Evolutionary conservation across 352 stramenopile species (phyloP).

Genomic region (Nothophytophthora sp.): DNA sequence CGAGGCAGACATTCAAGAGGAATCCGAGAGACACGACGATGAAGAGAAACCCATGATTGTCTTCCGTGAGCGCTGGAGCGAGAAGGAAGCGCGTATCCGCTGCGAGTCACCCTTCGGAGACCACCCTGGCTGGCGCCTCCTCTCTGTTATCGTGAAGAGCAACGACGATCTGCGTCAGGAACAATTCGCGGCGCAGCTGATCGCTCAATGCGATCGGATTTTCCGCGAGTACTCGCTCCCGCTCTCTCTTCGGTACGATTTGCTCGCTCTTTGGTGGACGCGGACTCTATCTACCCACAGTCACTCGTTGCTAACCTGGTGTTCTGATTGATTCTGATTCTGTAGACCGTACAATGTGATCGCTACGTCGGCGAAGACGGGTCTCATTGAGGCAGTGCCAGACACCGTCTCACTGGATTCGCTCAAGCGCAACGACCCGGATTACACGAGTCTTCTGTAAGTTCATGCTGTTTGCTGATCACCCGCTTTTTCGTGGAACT

Average conservation of each 20-base stretch:
- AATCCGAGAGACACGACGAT: conserved; percentile 32
- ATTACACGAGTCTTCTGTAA: conserved; percentile 91
- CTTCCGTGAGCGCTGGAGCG: conserved; percentile 78
- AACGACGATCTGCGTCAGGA: conserved; percentile 99
- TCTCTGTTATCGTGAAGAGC: conserved; percentile 97
- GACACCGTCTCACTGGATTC: conserved; percentile 98
- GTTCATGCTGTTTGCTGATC: conserved; percentile 37
- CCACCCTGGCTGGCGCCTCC: conserved; percentile 64
- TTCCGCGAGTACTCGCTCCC: conserved; percentile 94
- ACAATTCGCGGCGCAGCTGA: conserved; percentile 97
- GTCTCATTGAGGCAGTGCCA: conserved; percentile 96
- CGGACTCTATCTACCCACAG: conserved; percentile 32
- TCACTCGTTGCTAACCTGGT: conserved; percentile 21
- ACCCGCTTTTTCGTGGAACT: conserved; percentile 7
- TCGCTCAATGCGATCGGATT: conserved; percentile 95
- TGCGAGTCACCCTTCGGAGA: conserved; percentile 49
- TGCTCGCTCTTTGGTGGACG: neutral
- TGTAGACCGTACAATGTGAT: conserved; percentile 96
- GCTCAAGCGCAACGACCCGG: conserved; percentile 91
- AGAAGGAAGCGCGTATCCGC: conserved; percentile 75
- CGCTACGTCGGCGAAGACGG: conserved; percentile 92
- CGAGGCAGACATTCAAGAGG: conserved; percentile 10
- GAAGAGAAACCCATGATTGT: conserved; percentile 77
- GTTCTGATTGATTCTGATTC: too few species aligned
- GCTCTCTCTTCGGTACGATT: conserved; percentile 86